A percentile compares a stretch with the other conserved stretches of the same genome.
These are phyloP conservation scores for Ogataea thermomethanolica DNA, from an alignment of 805 yeast genomes.

Conservation along the genomic window DNA sequence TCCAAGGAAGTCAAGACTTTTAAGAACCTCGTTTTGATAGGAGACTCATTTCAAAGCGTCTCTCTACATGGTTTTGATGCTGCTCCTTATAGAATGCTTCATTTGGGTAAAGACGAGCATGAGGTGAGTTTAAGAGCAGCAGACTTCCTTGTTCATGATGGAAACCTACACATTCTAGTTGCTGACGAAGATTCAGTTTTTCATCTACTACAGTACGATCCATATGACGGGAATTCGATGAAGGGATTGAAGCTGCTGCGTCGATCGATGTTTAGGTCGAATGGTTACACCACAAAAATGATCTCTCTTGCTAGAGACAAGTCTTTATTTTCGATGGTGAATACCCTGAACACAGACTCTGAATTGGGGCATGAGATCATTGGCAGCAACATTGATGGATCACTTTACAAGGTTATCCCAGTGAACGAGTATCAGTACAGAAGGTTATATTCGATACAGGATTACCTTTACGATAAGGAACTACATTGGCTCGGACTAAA, in stretches of 20 bases:
- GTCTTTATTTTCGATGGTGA: slow-evolving; percentile 29
- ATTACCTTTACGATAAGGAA: slow-evolving; percentile 78
- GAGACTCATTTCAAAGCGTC: slow-evolving; percentile 75
- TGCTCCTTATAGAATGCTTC: slow-evolving; percentile 85
- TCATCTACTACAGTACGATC: slow-evolving; percentile 81
- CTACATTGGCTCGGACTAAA: slow-evolving; percentile 74
- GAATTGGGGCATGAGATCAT: slow-evolving; percentile 50
- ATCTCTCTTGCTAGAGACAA: slow-evolving; percentile 38
- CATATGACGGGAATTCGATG: slow-evolving; percentile 80
- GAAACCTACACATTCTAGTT: slow-evolving; percentile 60
- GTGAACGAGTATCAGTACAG: slow-evolving; percentile 72
- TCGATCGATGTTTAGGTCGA: slow-evolving; percentile 66
- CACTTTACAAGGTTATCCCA: slow-evolving; percentile 70
- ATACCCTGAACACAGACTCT: slow-evolving; percentile 28
- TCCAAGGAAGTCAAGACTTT: slow-evolving; percentile 77
- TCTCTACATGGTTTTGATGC: slow-evolving; percentile 89
- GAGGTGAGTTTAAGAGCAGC: slow-evolving; percentile 60
- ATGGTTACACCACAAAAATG: slow-evolving; percentile 57
- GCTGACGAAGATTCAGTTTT: slow-evolving; percentile 67
- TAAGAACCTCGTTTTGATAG: slow-evolving; percentile 76
- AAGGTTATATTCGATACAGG: slow-evolving; percentile 79
- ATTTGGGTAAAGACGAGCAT: slow-evolving; percentile 70
- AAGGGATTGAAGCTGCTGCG: slow-evolving; percentile 75
- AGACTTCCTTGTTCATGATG: slow-evolving; percentile 74
- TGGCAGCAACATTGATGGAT: slow-evolving; percentile 79